These are phyloP conservation scores for Kwoniella bestiolae DNA, from an alignment of 768 basidiomycete genomes.

Conservation along the genomic window DNA sequence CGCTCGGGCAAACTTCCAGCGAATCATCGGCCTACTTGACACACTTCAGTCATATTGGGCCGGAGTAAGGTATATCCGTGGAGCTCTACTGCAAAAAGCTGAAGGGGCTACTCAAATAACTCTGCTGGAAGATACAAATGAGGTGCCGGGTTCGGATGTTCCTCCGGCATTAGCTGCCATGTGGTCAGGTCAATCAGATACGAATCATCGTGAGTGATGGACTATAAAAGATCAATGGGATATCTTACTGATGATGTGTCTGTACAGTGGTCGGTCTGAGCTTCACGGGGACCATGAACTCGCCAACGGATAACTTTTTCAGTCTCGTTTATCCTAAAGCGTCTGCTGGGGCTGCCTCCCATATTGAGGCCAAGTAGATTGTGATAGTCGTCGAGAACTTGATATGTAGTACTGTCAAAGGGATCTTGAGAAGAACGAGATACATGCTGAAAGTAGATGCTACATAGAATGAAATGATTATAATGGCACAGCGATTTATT, in stretches of 20 bases:
- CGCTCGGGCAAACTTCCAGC: slow-evolving; percentile 16
- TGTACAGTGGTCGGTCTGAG: slow-evolving; percentile 28
- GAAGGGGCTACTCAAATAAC: slow-evolving; percentile 24
- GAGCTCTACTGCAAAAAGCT: slow-evolving; percentile 28
- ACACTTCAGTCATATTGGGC: slow-evolving; percentile 24
- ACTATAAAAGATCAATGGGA: not conserved
- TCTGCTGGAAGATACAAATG: not conserved
- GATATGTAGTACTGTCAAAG: too few species aligned
- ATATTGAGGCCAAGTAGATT: too few species aligned
- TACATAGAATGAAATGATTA: too few species aligned
- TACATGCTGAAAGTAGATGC: too few species aligned
- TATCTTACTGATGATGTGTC: not conserved
- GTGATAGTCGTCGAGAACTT: too few species aligned
- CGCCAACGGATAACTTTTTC: slow-evolving; percentile 17
- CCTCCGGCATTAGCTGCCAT: slow-evolving; percentile 6
- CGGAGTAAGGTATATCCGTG: slow-evolving; percentile 29
- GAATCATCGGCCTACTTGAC: slow-evolving; percentile 10
- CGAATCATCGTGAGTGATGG: slow-evolving; percentile 4
- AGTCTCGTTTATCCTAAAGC: slow-evolving; percentile 3
- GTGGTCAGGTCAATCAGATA: slow-evolving; percentile 7
- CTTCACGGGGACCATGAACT: slow-evolving; percentile 34
- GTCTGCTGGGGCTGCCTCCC: too few species aligned
- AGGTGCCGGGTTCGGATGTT: not conserved
- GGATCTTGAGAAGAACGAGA: too few species aligned
- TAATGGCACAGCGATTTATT: too few species aligned